Evolutionary conservation across 2,329 filamentous ascomycete species (phyloP).

Genomic region (Aspergillus viridinutans): DNA sequence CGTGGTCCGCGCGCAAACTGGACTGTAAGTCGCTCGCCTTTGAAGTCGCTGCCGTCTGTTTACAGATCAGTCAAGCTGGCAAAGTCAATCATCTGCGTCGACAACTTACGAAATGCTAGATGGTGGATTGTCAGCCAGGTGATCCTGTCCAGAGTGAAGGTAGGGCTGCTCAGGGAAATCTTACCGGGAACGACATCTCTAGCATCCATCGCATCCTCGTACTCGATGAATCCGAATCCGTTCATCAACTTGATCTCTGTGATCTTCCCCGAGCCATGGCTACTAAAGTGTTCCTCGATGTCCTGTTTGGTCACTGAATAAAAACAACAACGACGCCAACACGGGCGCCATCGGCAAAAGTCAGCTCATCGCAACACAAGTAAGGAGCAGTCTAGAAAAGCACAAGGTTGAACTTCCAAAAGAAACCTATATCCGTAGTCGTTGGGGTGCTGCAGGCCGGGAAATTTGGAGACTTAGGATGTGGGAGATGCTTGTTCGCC

Average conservation of each 20-base stretch:
- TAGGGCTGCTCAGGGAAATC: conserved; percentile 26
- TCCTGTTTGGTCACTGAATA: conserved; percentile 88
- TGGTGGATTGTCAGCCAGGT: conserved; percentile 17
- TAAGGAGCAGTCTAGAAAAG: conserved; percentile 7
- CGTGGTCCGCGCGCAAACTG: conserved; percentile 93
- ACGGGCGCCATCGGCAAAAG: conserved; percentile 25
- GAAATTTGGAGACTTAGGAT: neutral
- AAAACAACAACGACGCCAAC: conserved; percentile 27
- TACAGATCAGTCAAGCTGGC: conserved; percentile 26
- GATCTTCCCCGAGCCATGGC: conserved; percentile 94
- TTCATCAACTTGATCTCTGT: conserved; percentile 99
- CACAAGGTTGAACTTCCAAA: conserved; percentile 14
- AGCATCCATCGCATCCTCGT: conserved; percentile 97
- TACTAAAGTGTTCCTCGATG: conserved; percentile 91
- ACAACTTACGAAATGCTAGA: conserved; percentile 54
- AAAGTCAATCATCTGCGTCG: conserved; percentile 54
- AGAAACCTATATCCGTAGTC: conserved; percentile 8
- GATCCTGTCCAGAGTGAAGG: conserved; percentile 4
- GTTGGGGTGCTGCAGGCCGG: neutral
- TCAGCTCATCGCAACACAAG: conserved; percentile 29
- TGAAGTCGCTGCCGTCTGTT: conserved; percentile 92
- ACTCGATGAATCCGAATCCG: conserved; percentile 99
- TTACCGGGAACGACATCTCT: conserved; percentile 96
- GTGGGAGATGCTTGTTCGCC: neutral
- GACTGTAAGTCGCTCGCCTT: conserved; percentile 94